Evolutionary conservation across 2,329 filamentous ascomycete genomes (phyloP).

Genomic region (Colletotrichum chlorophyti): DNA sequence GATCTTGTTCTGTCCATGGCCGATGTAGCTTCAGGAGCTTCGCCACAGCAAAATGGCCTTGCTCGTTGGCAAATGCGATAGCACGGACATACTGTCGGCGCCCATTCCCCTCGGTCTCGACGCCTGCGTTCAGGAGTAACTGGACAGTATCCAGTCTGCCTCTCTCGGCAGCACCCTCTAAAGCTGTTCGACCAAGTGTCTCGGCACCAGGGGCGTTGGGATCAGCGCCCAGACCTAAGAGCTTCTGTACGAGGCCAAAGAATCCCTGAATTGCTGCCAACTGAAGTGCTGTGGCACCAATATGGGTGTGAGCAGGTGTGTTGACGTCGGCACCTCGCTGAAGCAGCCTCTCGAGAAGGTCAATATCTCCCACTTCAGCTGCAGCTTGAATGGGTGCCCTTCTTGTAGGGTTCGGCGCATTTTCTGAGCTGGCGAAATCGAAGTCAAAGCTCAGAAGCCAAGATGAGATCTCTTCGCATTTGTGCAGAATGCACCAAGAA

Average conservation of each 20-base stretch:
- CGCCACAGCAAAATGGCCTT: neutral
- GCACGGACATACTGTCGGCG: neutral
- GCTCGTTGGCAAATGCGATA: neutral
- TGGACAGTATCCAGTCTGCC: neutral
- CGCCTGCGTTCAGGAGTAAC: neutral
- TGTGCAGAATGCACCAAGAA: too few relatives aligned
- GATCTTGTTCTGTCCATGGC: neutral
- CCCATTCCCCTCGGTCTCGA: neutral
- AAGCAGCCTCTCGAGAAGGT: neutral
- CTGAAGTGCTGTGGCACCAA: neutral
- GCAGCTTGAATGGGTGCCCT: neutral
- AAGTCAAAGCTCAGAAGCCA: too few relatives aligned
- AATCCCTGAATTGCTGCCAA: neutral
- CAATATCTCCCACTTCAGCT: accelerated
- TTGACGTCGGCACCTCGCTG: neutral
- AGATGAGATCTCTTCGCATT: too few relatives aligned
- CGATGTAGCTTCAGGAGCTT: neutral
- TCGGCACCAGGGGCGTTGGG: neutral
- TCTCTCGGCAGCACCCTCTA: neutral
- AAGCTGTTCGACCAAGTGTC: accelerated
- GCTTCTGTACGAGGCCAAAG: neutral
- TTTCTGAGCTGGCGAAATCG: too few relatives aligned
- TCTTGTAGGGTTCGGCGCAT: too few relatives aligned
- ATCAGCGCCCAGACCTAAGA: neutral
- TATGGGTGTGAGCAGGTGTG: neutral